Conservation (phyloP, 2,329 filamentous ascomycete species). For the Lachnellula occidentalis region DNA sequence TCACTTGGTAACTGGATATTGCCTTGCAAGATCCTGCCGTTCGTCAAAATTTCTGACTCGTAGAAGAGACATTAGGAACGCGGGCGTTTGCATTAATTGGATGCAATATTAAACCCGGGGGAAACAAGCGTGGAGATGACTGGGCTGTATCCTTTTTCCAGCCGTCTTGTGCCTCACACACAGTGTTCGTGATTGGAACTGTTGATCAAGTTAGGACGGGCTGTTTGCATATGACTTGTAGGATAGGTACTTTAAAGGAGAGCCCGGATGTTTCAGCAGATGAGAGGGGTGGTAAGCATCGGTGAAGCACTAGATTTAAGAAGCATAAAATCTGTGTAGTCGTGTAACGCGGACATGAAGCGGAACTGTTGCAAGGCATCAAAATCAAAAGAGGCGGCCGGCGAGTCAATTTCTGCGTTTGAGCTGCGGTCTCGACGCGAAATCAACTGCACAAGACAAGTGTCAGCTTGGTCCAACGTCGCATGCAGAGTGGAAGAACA, state of each 20-base stretch:
- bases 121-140: neutral
- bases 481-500: slow-evolving; percentile 1
- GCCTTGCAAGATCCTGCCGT: slow-evolving; percentile 1
- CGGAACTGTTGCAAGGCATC: slow-evolving; percentile 3
- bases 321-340: slow-evolving; percentile 15
- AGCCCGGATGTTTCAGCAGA: slow-evolving; percentile 3
- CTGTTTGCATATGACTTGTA: slow-evolving; percentile 4
- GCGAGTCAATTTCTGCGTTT: slow-evolving; percentile 7
- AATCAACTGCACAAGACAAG: neutral
- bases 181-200: neutral
- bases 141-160: neutral
- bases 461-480: neutral
- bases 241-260: neutral
- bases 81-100: slow-evolving; percentile 6
- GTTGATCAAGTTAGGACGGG: neutral
- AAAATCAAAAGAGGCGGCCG: slow-evolving; percentile 14
- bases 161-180: neutral
- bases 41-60: neutral
- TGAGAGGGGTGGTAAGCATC: slow-evolving; percentile 8
- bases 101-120: slow-evolving; percentile 3
- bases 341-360: neutral
- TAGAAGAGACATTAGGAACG: slow-evolving; percentile 2
- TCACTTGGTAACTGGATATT: slow-evolving; percentile 3
- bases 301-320: slow-evolving; percentile 15
- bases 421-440: slow-evolving; percentile 3